phyloP scores from a whole-genome alignment of 768 basidiomycete species.

The Russula abietina region DNA sequence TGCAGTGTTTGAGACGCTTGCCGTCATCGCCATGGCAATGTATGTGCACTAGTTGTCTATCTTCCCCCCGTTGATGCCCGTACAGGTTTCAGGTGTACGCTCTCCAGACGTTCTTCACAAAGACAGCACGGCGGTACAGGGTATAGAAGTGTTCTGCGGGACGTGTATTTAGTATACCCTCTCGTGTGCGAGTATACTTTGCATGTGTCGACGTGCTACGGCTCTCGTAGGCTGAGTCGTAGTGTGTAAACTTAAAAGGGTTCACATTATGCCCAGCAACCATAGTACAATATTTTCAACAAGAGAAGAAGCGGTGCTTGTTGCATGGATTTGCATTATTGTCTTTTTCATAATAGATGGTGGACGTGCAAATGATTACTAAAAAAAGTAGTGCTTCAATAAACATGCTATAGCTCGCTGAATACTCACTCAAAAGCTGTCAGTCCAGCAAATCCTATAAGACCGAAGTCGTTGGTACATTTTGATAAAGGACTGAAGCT shows the following conservation, averaged over 20 bases:
- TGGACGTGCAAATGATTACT: no score
- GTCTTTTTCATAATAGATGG: no score
- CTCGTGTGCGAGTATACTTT: not conserved
- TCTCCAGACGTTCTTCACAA: conserved; percentile 95
- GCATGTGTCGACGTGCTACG: not conserved
- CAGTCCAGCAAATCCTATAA: no score
- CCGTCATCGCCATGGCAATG: conserved; percentile 82
- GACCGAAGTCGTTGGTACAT: no score
- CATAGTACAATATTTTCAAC: not conserved
- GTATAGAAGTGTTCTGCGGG: conserved; percentile 44
- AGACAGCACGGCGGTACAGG: conserved; percentile 84
- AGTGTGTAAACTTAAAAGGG: not conserved
- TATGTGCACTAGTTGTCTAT: conserved; percentile 39
- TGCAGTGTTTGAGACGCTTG: conserved; percentile 71
- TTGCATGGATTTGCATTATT: no score
- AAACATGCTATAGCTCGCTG: no score
- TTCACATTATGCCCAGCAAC: not conserved
- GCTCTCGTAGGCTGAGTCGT: not conserved
- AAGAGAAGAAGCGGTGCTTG: no score
- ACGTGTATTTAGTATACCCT: not conserved
- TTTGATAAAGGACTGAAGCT: no score
- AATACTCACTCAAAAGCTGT: no score
- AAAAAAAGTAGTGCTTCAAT: no score
- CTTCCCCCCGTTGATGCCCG: conserved; percentile 19
- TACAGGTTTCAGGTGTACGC: conserved; percentile 82